A percentile compares a stretch with the other conserved stretches of the same genome.
phyloP scores from a whole-genome alignment of 2,329 filamentous ascomycete genomes.

The Apiospora kogelbergensis region DNA sequence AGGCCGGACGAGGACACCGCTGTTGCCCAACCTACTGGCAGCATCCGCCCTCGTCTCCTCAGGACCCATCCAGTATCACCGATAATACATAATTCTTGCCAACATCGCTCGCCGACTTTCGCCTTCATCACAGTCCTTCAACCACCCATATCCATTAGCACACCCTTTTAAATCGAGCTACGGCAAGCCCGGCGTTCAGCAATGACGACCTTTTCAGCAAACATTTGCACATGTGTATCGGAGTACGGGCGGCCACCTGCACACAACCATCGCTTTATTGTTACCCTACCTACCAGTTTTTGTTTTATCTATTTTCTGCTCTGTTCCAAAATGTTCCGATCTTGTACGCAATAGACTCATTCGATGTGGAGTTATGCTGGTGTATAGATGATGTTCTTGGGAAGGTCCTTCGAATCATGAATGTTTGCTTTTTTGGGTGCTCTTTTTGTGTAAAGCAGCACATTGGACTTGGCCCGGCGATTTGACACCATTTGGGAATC shows the following conservation, averaged over 20 bases:
- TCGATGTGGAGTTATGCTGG: conserved; percentile 9
- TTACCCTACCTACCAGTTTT: neutral
- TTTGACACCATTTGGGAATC: conserved; percentile 20
- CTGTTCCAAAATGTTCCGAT: neutral
- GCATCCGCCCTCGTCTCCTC: neutral
- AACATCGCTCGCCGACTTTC: conserved; percentile 17
- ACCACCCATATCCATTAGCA: neutral
- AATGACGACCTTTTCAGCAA: conserved; percentile 13
- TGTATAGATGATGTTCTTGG: conserved; percentile 16
- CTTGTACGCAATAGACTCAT: conserved; percentile 13
- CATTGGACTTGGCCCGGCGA: conserved; percentile 8
- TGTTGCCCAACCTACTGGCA: neutral
- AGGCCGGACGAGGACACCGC: neutral
- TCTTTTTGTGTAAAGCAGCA: neutral
- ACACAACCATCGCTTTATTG: neutral
- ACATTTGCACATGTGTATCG: neutral
- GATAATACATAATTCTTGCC: conserved; percentile 27
- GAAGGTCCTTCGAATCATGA: conserved; percentile 9
- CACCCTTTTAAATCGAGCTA: conserved; percentile 14
- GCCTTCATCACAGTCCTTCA: conserved; percentile 16
- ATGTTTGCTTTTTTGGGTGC: conserved; percentile 6
- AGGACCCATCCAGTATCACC: conserved; percentile 14
- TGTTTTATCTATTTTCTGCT: neutral
- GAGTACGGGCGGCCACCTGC: neutral
- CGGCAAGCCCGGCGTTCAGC: conserved; percentile 25